These are phyloP conservation scores for Pelagophyceae sp. DNA, from an alignment of 352 stramenopile species.

Conservation along the genomic window DNA sequence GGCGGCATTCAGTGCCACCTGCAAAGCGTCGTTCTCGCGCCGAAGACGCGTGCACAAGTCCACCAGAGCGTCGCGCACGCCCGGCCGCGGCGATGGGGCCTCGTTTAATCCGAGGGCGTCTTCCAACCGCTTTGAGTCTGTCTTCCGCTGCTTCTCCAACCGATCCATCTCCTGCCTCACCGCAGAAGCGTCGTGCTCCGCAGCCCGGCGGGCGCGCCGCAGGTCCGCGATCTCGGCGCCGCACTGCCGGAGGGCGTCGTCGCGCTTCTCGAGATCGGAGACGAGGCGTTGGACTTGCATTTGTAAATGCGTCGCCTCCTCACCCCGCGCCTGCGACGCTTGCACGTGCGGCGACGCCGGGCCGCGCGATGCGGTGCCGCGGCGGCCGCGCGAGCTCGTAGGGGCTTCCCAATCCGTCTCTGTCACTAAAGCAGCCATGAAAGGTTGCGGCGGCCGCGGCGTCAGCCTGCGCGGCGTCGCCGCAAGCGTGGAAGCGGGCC, in stretches of 20 bases:
- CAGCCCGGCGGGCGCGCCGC: neutral
- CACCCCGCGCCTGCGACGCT: neutral
- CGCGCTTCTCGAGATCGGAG: neutral
- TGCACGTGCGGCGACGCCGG: neutral
- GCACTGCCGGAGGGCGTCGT: neutral
- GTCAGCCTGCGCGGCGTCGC: no score
- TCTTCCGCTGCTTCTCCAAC: neutral
- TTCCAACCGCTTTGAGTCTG: no score
- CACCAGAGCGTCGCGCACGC: neutral
- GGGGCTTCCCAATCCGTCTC: no score
- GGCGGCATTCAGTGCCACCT: neutral
- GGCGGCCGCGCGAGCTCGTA: no score
- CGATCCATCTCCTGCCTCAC: neutral
- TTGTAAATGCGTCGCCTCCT: neutral
- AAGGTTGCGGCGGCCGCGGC: no score
- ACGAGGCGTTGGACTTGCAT: neutral
- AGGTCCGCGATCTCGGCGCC: slow-evolving; percentile 3
- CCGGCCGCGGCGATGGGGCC: no score
- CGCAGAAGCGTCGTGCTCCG: neutral
- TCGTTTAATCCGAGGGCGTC: no score
- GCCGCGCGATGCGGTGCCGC: no score
- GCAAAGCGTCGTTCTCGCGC: neutral
- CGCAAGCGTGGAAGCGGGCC: no score
- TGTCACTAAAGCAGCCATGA: no score
- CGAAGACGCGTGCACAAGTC: neutral